Percentiles rank a stretch among this genome's conserved stretches.
phyloP scores from a whole-genome alignment of 768 basidiomycete genomes.

The Coprinopsis marcescibilis region DNA sequence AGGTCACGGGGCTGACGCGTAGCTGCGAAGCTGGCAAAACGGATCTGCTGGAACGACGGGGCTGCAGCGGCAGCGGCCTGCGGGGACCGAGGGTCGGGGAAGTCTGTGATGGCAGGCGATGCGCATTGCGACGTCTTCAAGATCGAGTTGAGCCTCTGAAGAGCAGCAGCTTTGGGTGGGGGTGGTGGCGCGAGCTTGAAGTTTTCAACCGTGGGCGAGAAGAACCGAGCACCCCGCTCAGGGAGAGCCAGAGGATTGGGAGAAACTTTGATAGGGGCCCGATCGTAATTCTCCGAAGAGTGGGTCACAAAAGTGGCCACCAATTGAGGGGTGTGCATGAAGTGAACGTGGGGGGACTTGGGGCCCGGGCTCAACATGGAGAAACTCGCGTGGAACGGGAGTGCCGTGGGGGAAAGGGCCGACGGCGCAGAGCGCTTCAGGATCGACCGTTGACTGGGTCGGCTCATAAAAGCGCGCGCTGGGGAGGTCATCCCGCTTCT shows the following conservation, averaged over 20 bases:
- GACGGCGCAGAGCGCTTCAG: slow-evolving; percentile 36
- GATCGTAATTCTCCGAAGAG: slow-evolving; percentile 57
- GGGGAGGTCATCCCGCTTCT: slow-evolving; percentile 30
- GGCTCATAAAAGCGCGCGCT: slow-evolving; percentile 20
- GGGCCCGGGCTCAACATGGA: slow-evolving; percentile 25
- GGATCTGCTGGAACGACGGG: slow-evolving; percentile 16
- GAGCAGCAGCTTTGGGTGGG: slow-evolving; percentile 16
- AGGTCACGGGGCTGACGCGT: slow-evolving; percentile 19
- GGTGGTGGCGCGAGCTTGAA: slow-evolving; percentile 32
- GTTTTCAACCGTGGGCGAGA: slow-evolving; percentile 28
- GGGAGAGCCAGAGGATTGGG: slow-evolving; percentile 53
- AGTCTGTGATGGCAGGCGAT: slow-evolving; percentile 25
- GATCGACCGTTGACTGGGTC: slow-evolving; percentile 27
- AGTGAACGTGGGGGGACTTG: slow-evolving; percentile 54
- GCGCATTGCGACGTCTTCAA: slow-evolving; percentile 2
- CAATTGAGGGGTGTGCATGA: slow-evolving; percentile 56
- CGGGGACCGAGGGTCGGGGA: slow-evolving; percentile 37
- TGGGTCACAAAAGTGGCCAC: slow-evolving; percentile 52
- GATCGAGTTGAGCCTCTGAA: slow-evolving; percentile 7
- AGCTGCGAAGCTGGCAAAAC: slow-evolving; percentile 20
- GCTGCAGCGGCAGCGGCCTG: slow-evolving; percentile 19
- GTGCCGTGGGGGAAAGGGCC: slow-evolving; percentile 29
- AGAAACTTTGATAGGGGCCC: slow-evolving; percentile 53
- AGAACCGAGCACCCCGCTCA: slow-evolving; percentile 46
- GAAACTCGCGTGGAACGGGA: slow-evolving; percentile 26